Evolutionary conservation across 768 basidiomycete species (phyloP), one percentile per base, ranked within the genome.

Genomic region (Kwoniella botswanensis): DNA sequence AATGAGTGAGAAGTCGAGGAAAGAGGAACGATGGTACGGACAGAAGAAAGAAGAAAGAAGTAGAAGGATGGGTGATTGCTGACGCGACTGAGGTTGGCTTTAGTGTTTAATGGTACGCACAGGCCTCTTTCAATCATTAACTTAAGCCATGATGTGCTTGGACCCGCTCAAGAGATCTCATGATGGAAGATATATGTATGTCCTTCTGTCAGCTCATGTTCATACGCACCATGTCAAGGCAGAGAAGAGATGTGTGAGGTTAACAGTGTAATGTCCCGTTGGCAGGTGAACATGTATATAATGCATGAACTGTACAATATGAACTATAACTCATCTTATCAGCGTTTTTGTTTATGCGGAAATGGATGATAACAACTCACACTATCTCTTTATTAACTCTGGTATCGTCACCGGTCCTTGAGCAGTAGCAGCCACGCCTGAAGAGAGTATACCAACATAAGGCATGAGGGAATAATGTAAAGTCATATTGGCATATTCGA

Each of bases 381-480:
- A 43, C 35, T 63, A 79, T 64, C 78, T 53, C 60, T 74, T 75
- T 42, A 80, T 59, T 50, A 76, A 62, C 54, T 75, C 77, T n/a
- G 79, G 79, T 24, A 80, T 60, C 10, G 59, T 56, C 9, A 80
- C 68, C 12, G 79, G 75, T 9, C 76, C 77, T 35, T 64, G 65
- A 15, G 79, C 79, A 7, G 70, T 76, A 35, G 79, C 79, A n/a
- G 79, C 79, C 6, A 81, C 55, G 6, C 79, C 79, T 4, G 74
- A 79, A 1, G 76, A 73, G 35, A 81, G 59, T 43, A 74, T 18
- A 0, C 79, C 79, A 15, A 81, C 79, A 62, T 81, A 81, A 0
- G 79, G 79, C 79, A 81, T 81, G n/a, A 81, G 72, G 5, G 78
- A 75, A 66, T 81, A 81, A 61, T 76, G 71, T 7, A 81, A 67